These are phyloP conservation scores for Citrus trifoliata DNA, from an alignment of 345 rosid species.

Conservation along the genomic window DNA sequence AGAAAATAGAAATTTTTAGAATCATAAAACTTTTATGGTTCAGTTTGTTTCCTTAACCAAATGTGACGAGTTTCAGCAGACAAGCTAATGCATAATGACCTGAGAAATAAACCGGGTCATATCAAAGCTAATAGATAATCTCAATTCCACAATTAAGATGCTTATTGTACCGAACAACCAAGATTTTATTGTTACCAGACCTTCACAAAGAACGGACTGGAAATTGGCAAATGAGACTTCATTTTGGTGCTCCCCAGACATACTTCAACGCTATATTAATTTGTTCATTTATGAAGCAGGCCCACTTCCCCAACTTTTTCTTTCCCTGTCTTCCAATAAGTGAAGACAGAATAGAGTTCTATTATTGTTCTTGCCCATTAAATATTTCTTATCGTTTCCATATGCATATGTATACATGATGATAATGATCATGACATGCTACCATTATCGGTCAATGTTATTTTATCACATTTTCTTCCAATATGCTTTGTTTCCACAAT, in stretches of 20 bases:
- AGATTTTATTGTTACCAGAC: neutral
- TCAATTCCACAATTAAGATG: neutral
- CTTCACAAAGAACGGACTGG: neutral
- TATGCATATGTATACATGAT: neutral
- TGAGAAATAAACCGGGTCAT: neutral
- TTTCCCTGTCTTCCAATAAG: neutral
- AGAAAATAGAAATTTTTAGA: too few species aligned
- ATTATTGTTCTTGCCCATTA: neutral
- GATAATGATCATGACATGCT: neutral
- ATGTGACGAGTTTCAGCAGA: neutral
- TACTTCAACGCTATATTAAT: slow-evolving; percentile 1
- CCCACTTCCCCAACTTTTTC: slow-evolving; percentile 6
- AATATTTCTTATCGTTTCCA: neutral
- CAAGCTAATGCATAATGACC: neutral
- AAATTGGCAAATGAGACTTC: slow-evolving; percentile 14
- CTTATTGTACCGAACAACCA: neutral
- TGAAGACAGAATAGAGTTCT: neutral
- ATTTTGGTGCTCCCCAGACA: neutral
- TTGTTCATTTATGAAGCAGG: neutral
- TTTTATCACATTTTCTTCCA: neutral
- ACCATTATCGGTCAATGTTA: neutral
- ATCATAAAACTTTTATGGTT: too few species aligned
- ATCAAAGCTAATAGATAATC: neutral
- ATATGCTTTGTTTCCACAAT: neutral
- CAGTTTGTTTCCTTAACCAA: too few species aligned